Evolutionary conservation across 2,329 filamentous ascomycete species (phyloP).

Genomic region (Sarocladiaceae sp.): DNA sequence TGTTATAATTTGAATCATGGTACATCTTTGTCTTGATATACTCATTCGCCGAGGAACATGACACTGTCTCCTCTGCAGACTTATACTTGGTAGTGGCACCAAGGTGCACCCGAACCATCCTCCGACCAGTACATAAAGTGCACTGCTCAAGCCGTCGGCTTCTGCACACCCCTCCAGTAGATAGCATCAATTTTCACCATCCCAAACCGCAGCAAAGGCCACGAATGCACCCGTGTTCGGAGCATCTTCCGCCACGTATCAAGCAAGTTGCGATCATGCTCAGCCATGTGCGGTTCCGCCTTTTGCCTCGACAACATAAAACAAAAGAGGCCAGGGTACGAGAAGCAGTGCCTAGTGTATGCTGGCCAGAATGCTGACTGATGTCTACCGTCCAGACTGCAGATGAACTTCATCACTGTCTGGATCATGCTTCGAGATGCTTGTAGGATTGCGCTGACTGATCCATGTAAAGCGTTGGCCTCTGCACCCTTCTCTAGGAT

Average conservation of each 20-base stretch:
- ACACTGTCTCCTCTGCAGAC: too few relatives aligned
- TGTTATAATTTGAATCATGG: too few relatives aligned
- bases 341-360: slow-evolving; percentile 16
- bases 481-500: slow-evolving; percentile 10
- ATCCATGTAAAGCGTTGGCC: background rate
- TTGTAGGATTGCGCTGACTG: slow-evolving; percentile 12
- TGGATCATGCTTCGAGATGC: slow-evolving; percentile 15
- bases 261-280: slow-evolving; percentile 14
- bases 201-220: slow-evolving; percentile 17
- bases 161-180: slow-evolving; percentile 17
- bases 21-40: too few relatives aligned
- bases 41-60: too few relatives aligned
- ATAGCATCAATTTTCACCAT: slow-evolving; percentile 20
- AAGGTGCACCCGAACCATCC: too few relatives aligned
- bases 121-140: too few relatives aligned
- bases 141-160: slow-evolving; percentile 28
- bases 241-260: slow-evolving; percentile 15
- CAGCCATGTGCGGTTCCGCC: slow-evolving; percentile 9
- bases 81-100: too few relatives aligned
- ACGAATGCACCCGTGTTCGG: slow-evolving; percentile 16
- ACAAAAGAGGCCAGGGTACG: slow-evolving; percentile 16
- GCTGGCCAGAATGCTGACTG: slow-evolving; percentile 18
- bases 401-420: slow-evolving; percentile 14
- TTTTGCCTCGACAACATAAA: slow-evolving; percentile 16
- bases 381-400: slow-evolving; percentile 14